These are phyloP conservation scores for Yamadazyma sp. DNA, from an alignment of 805 yeast species.

Conservation along the genomic window DNA sequence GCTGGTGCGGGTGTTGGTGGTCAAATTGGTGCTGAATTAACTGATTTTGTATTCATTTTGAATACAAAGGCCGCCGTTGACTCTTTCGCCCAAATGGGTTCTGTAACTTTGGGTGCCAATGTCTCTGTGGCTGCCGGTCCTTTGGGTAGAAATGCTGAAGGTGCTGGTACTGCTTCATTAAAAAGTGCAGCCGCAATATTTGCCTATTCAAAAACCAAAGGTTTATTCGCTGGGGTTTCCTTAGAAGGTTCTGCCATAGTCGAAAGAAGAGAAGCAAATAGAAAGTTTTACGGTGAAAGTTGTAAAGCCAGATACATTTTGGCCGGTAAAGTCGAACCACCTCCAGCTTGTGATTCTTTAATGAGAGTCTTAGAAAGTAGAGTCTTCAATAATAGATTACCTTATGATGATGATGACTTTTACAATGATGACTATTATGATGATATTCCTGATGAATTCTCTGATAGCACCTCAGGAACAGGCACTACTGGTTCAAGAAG, in stretches of 20 bases:
- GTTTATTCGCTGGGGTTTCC: conserved; percentile 95
- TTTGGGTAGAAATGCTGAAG: conserved; percentile 95
- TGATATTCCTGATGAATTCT: conserved; percentile 63
- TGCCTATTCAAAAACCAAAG: conserved; percentile 92
- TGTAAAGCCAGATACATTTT: conserved; percentile 87
- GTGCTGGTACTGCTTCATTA: conserved; percentile 90
- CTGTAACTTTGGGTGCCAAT: conserved; percentile 93
- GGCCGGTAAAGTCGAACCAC: conserved; percentile 86
- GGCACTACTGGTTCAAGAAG: conserved; percentile 24
- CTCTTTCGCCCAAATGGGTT: conserved; percentile 90
- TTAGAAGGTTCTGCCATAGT: conserved; percentile 93
- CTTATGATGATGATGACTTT: conserved; percentile 46
- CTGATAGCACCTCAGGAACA: conserved; percentile 47
- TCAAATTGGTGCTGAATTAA: conserved; percentile 91
- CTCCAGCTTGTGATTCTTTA: conserved; percentile 84
- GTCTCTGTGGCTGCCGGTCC: conserved; percentile 97
- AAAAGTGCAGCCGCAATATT: conserved; percentile 87
- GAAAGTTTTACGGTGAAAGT: conserved; percentile 86
- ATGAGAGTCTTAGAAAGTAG: conserved; percentile 83
- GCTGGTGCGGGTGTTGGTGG: conserved; percentile 99
- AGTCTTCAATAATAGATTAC: conserved; percentile 64
- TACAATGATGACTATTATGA: conserved; percentile 67
- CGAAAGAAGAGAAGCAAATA: conserved; percentile 96
- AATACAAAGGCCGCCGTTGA: conserved; percentile 87
- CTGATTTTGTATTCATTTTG: conserved; percentile 92